phyloP scores from a whole-genome alignment of 1,284 basidiomycete species.

The Microbotryomycetes sp. region DNA sequence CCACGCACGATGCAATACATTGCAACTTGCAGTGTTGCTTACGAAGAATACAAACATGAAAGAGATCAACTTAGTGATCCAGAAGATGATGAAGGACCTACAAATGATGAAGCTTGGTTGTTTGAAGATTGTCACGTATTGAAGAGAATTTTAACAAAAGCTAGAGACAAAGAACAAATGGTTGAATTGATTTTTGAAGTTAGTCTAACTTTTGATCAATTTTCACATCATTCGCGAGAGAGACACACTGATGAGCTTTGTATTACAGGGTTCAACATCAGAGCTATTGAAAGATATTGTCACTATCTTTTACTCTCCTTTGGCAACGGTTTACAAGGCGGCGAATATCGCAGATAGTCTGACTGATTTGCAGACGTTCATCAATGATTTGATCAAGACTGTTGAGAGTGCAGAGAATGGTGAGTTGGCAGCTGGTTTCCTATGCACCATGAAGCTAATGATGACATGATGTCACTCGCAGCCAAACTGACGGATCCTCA shows the following conservation, averaged over 20 bases:
- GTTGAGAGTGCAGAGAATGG: constrained; percentile 86
- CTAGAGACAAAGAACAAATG: constrained; percentile 86
- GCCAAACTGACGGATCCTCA: constrained; percentile 78
- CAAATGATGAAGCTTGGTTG: constrained; percentile 88
- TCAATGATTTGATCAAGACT: constrained; percentile 91
- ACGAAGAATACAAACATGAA: constrained; percentile 61
- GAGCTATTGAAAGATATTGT: constrained; percentile 97
- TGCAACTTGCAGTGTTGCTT: constrained; percentile 65
- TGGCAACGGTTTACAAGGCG: constrained; percentile 97
- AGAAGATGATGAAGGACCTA: constrained; percentile 78
- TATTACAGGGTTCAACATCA: constrained; percentile 73
- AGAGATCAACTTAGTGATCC: constrained; percentile 64
- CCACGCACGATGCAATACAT: constrained; percentile 67
- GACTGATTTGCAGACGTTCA: constrained; percentile 84
- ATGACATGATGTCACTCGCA: constrained; percentile 39
- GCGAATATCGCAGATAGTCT: constrained; percentile 95
- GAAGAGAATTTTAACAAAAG: constrained; percentile 64
- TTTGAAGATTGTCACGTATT: constrained; percentile 82
- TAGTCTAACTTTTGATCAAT: constrained; percentile 32
- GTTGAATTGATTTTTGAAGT: constrained; percentile 94
- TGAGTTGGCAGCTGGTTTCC: constrained; percentile 49
- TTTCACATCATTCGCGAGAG: neutral
- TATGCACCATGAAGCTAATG: neutral
- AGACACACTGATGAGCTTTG: neutral
- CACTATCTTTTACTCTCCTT: constrained; percentile 94